Conservation (phyloP, 805 yeast genomes). For the Metschnikowia anglica region DNA sequence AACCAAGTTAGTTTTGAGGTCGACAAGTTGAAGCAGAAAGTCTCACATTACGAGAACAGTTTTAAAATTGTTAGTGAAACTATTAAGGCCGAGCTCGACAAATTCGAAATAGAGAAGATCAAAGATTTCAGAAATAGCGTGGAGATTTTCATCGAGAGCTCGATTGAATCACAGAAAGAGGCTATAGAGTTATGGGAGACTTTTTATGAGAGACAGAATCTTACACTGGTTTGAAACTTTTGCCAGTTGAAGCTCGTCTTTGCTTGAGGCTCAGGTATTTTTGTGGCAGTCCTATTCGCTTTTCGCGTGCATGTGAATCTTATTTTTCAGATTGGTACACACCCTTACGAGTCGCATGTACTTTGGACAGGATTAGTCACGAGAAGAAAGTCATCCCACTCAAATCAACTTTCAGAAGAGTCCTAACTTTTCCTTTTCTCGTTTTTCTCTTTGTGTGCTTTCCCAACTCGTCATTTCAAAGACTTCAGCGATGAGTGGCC, state of each 20-base stretch:
- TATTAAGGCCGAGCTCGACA: conserved; percentile 65
- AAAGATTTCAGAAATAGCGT: conserved; percentile 85
- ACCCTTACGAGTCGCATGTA: conserved; percentile 4
- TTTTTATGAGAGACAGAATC: conserved; percentile 59
- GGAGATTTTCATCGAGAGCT: conserved; percentile 85
- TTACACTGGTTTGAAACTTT: conserved; percentile 15
- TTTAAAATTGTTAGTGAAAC: conserved; percentile 64
- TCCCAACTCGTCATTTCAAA: background rate
- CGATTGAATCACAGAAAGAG: conserved; percentile 92
- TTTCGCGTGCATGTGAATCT: background rate
- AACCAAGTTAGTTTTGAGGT: conserved; percentile 59
- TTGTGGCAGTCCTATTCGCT: background rate
- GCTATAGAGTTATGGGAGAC: conserved; percentile 86
- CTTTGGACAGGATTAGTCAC: conserved; percentile 10
- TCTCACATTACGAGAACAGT: conserved; percentile 51
- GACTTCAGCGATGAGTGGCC: conserved; percentile 37
- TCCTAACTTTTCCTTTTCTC: background rate
- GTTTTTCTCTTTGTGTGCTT: background rate
- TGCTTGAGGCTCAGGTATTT: too few species aligned
- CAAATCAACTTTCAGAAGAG: background rate
- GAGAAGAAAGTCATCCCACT: conserved; percentile 1
- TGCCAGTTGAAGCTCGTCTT: too few species aligned
- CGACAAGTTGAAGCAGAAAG: conserved; percentile 51
- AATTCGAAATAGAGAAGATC: conserved; percentile 72
- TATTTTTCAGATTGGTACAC: background rate